Evolutionary conservation across 2,329 filamentous ascomycete genomes (phyloP).

Genomic region (Sclerotinia glacialis): DNA sequence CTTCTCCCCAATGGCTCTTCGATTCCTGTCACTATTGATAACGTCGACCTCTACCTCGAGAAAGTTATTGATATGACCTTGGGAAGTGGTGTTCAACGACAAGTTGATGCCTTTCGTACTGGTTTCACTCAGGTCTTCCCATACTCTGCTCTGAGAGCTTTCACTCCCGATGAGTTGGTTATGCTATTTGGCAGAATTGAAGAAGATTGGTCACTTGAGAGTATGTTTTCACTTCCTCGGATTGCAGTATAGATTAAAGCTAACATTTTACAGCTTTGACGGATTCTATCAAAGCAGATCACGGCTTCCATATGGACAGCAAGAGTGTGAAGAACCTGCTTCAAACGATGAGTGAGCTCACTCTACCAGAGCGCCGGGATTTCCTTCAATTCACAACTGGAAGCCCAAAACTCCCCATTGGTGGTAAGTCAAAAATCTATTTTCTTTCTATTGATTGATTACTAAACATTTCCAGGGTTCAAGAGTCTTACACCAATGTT

Average conservation of each 20-base stretch:
- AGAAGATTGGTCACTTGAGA: constrained; percentile 97
- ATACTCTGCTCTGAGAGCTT: constrained; percentile 85
- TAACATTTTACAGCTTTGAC: constrained; percentile 65
- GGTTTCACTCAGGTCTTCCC: constrained; percentile 97
- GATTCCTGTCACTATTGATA: constrained; percentile 77
- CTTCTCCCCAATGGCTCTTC: constrained; percentile 73
- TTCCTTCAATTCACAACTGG: constrained; percentile 98
- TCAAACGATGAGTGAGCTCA: constrained; percentile 89
- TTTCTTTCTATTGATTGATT: constrained; percentile 4
- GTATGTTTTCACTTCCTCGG: constrained; percentile 53
- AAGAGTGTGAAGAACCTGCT: constrained; percentile 90
- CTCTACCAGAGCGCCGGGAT: constrained; percentile 71
- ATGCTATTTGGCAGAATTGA: constrained; percentile 90
- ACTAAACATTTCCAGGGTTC: constrained; percentile 66
- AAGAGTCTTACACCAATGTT: constrained; percentile 97
- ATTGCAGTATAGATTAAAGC: constrained; percentile 22
- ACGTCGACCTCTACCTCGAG: constrained; percentile 85
- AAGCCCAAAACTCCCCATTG: constrained; percentile 96
- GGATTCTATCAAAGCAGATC: constrained; percentile 98
- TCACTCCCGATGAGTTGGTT: constrained; percentile 92
- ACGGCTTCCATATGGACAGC: constrained; percentile 98
- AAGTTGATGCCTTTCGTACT: constrained; percentile 84
- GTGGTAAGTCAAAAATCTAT: constrained; percentile 61
- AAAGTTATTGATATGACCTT: constrained; percentile 89
- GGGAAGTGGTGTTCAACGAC: constrained; percentile 79